Evolutionary conservation across 2,329 filamentous ascomycete species (phyloP), one percentile per base, ranked within the genome.

Genomic region (Fusarium sp.): DNA sequence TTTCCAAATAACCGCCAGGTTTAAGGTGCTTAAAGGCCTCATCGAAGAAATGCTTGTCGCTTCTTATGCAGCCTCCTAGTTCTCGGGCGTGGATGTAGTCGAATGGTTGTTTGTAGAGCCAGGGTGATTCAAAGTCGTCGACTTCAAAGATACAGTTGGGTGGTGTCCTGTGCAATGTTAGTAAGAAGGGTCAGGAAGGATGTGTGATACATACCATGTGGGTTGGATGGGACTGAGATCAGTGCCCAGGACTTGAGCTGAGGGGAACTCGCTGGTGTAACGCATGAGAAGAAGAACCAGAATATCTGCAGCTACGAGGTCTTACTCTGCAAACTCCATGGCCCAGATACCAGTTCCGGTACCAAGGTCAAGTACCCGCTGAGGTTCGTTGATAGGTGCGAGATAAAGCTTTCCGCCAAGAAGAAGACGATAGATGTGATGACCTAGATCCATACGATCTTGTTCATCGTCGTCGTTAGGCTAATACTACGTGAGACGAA

Each of bases 221-320:
- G 70, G 70, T 11, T 72, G 70, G 4, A 72, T 72, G 1, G 69
- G 70, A 4, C 70, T 72, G 1, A 71, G 38, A 20, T 72, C 70
- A 1, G 70, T 72, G 2, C 70, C 70, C 0, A 69, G 31, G 2
- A 72, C 61, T 40, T 69, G 58, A 1, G 69, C 61, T 0, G 46
- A 35, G 1, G 70, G 69, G 2, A 49, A 53, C 9, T 71, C 70
- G 20, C 70, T 72, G 5, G 1, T 14, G 0, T 6, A 17, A 4
- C 3, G 1, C 4, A 12, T 65, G 5, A 67, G 44, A 8, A 2
- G 17, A 1, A 1, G 8, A 11, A 1, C 12, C n/a, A 24, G 3
- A n/a, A n/a, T n/a, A 17, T n/a, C 6, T 1, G 7, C 5, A 4
- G 6, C 0, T 20, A 7, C 2, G 24, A 31, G 0, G 2, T 3